Evolutionary conservation across 1,139 yeast genomes (phyloP), one percentile per base, ranked within the genome.

Genomic region (Pichia norvegensis): DNA sequence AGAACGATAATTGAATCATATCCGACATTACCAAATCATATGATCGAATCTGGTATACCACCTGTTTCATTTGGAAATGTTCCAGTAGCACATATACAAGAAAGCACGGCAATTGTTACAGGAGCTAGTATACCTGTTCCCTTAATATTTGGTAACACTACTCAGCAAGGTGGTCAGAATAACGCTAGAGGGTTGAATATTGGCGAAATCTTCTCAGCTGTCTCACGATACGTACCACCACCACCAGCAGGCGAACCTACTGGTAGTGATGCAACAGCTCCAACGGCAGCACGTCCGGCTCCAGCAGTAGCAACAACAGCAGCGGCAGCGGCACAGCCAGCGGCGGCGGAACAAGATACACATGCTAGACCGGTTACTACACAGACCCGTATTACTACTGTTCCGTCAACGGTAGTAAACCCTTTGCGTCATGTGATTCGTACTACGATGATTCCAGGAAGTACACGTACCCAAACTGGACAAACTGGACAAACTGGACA

Each of bases 1-100:
- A 52, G 63, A 46, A 42, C 42, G 2, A 38, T 44, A 4, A 41
- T 60, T 14, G 56, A 56, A 23, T 42, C 55, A n/a, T 59, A 54
- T 50, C 49, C 46, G 13, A 49, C 57, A 2, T 33, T 55, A 41
- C 51, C 51, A 19, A 39, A 49, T 6, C 49, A 49, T 37, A 46
- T 47, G 48, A 36, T 47, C 23, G 50, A 45, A 33, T 41, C 50
- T 6, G 47, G 50, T 40, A 45, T 48, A 14, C 50, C 52, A 31
- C 43, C 53, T 11, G 44, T 49, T 22, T 43, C 50, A 10, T 43
- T 47, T 45, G 52, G 50, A 20, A 46, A 46, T 36, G 46, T 48
- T n/a, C 45, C 51, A 19, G 44, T 46, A 13, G 22, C 45, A 7
- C 46, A 38, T 10, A 27, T 36, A 25, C 22, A 29, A 23, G 25